These are phyloP conservation scores for Pascua sp. DNA, from an alignment of 1,284 basidiomycete species.

Conservation along the genomic window DNA sequence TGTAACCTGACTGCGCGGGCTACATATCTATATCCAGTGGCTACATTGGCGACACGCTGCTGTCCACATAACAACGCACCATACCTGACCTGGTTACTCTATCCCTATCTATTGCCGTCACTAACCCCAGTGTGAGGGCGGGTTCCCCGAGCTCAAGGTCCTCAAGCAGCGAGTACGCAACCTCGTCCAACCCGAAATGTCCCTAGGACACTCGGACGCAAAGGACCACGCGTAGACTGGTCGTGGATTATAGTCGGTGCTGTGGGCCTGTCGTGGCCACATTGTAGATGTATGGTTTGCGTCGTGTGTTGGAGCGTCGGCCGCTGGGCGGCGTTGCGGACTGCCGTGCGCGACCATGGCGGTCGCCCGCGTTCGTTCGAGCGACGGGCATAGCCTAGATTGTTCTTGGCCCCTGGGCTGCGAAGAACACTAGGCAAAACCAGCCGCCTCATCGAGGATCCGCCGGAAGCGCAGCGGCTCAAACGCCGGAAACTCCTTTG, in stretches of 20 bases:
- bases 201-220: conserved; percentile 75
- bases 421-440: conserved; percentile 4
- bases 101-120: neutral
- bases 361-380: too few species aligned
- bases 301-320: too few species aligned
- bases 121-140: conserved; percentile 66
- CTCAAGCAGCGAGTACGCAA: conserved; percentile 86
- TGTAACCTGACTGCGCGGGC: too few species aligned
- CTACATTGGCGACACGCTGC: too few species aligned
- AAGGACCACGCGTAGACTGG: conserved; percentile 2
- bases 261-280: too few species aligned
- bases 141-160: conserved; percentile 69
- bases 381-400: too few species aligned
- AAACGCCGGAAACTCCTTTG: conserved; percentile 18
- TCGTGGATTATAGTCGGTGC: too few species aligned
- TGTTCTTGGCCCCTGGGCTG: too few species aligned
- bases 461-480: conserved; percentile 11
- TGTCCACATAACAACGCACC: too few species aligned
- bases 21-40: neutral
- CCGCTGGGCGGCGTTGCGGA: too few species aligned
- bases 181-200: conserved; percentile 68
- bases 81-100: neutral
- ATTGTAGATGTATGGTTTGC: too few species aligned
- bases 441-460: conserved; percentile 16
- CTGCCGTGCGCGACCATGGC: too few species aligned